A percentile compares a stretch with the other conserved stretches of the same genome.
These are phyloP conservation scores for Penicillium sp. DNA, from an alignment of 2,329 filamentous ascomycete species.

Conservation along the genomic window DNA sequence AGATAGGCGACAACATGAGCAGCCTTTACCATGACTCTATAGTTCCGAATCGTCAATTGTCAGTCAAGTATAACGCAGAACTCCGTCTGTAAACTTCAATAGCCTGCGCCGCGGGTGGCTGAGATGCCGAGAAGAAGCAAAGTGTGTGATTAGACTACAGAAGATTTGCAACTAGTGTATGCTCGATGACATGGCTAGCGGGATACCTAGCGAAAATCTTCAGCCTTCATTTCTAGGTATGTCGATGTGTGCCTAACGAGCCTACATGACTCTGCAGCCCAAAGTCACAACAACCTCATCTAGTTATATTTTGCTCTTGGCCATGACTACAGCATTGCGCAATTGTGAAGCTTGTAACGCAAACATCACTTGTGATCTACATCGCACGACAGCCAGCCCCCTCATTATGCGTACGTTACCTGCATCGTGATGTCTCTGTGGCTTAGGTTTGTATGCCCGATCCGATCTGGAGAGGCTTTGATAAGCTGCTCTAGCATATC, in stretches of 20 bases:
- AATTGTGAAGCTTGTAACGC: not conserved
- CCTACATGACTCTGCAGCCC: not conserved
- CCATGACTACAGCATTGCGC: not conserved
- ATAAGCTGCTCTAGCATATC: not conserved
- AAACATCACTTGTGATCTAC: not conserved
- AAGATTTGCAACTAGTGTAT: not conserved
- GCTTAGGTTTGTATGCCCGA: not conserved
- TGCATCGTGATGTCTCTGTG: not conserved
- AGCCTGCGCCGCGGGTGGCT: not conserved
- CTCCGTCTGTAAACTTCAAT: not conserved
- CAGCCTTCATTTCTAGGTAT: not conserved
- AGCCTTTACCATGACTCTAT: not conserved
- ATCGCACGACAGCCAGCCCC: not conserved
- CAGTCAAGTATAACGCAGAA: not conserved
- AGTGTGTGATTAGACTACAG: not conserved
- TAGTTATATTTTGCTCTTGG: not conserved
- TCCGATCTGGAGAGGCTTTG: not conserved
- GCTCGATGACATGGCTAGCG: not conserved
- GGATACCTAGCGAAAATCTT: not conserved
- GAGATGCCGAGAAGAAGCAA: not conserved
- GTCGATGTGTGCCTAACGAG: not conserved
- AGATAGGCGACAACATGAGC: not conserved
- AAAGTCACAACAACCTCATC: not conserved
- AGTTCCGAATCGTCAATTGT: not conserved
- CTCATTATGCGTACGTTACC: not conserved